Percentiles rank a stretch among this genome's conserved stretches.
These are phyloP conservation scores for Fusarium nanum DNA, from an alignment of 2,329 filamentous ascomycete species.

Conservation along the genomic window DNA sequence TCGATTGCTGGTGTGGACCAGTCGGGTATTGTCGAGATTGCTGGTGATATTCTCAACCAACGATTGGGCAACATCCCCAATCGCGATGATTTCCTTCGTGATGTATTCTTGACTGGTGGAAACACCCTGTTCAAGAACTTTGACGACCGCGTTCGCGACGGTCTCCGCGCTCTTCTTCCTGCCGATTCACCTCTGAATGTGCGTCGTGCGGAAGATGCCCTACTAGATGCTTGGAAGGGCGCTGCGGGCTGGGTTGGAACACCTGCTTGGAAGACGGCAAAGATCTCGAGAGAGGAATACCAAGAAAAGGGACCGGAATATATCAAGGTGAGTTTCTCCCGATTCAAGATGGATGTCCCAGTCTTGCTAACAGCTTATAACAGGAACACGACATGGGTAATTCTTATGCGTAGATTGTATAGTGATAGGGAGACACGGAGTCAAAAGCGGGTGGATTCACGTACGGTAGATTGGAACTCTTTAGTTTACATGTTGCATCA, in stretches of 20 bases:
- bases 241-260: slow-evolving; percentile 85
- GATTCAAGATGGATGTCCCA: neutral
- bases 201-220: slow-evolving; percentile 77
- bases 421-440: slow-evolving; percentile 34
- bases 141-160: slow-evolving; percentile 80
- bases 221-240: slow-evolving; percentile 93
- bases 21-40: slow-evolving; percentile 91
- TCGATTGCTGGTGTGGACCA: slow-evolving; percentile 93
- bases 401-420: slow-evolving; percentile 58
- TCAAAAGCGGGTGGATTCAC: slow-evolving; percentile 40
- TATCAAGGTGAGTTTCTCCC: slow-evolving; percentile 73
- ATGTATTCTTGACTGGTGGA: slow-evolving; percentile 95
- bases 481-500: slow-evolving; percentile 26
- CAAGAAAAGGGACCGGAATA: slow-evolving; percentile 93
- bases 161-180: slow-evolving; percentile 79
- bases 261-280: slow-evolving; percentile 69
- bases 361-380: slow-evolving; percentile 21
- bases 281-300: slow-evolving; percentile 85
- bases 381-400: slow-evolving; percentile 77
- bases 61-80: slow-evolving; percentile 71
- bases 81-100: slow-evolving; percentile 78
- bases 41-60: slow-evolving; percentile 87
- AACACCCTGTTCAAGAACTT: slow-evolving; percentile 89
- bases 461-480: slow-evolving; percentile 35
- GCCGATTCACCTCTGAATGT: slow-evolving; percentile 74